Percentiles rank a stretch among this genome's conserved stretches.
Conservation (phyloP, 1,139 yeast species). For the Candida buenavistaensis region DNA sequence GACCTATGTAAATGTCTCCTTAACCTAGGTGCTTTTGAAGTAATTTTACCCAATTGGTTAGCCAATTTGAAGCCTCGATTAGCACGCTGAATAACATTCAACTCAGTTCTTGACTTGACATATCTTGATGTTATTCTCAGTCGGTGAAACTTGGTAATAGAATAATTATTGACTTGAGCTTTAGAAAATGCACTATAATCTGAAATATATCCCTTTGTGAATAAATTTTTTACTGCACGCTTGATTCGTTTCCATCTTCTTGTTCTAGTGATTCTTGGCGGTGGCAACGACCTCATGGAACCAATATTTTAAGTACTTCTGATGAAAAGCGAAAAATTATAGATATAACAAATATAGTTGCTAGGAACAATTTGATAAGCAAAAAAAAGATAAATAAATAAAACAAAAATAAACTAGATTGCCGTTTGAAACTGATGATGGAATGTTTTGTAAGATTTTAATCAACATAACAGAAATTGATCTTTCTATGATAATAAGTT, state of each 20-base stretch:
- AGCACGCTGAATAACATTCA: constrained; percentile 18
- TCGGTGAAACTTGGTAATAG: constrained; percentile 26
- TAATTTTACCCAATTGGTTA: constrained; percentile 24
- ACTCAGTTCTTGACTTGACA: constrained; percentile 16
- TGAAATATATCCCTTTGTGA: constrained; percentile 28
- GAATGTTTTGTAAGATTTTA: no score
- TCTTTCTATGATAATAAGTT: no score
- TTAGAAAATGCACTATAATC: constrained; percentile 30
- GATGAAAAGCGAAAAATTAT: constrained; percentile 2
- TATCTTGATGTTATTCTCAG: constrained; percentile 25
- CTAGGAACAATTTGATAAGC: constrained; percentile 6
- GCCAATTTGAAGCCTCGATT: constrained; percentile 27
- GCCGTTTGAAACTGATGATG: no score
- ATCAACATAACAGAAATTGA: no score
- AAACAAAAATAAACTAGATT: no score
- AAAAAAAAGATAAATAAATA: no score
- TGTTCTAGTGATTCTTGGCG: constrained; percentile 39
- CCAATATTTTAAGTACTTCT: constrained; percentile 1
- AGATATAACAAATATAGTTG: constrained; percentile 2
- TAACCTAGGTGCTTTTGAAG: constrained; percentile 21
- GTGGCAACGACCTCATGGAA: constrained; percentile 45
- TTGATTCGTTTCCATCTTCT: constrained; percentile 39
- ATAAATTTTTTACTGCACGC: constrained; percentile 28
- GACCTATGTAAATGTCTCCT: constrained; percentile 6
- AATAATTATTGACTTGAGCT: constrained; percentile 15